These are phyloP conservation scores for Trichoderma sp. DNA, from an alignment of 2,329 filamentous ascomycete species.

Conservation along the genomic window DNA sequence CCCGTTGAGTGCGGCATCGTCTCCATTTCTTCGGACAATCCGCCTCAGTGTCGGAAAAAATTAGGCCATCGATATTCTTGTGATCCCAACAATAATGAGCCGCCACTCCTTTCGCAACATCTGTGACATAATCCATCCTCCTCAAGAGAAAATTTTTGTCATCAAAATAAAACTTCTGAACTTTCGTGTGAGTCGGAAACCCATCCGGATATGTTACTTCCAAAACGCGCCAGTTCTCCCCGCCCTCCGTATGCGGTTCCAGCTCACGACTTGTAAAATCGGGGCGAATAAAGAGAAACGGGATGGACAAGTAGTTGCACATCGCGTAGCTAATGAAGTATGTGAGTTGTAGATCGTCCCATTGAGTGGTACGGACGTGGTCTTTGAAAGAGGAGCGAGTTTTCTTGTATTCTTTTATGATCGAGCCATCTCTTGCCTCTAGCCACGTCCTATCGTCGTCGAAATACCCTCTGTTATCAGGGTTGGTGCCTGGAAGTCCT, in stretches of 20 bases:
- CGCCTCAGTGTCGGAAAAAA: neutral
- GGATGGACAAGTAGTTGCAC: neutral
- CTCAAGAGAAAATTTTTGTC: neutral
- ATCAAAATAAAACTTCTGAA: neutral
- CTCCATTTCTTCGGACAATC: neutral
- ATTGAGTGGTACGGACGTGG: neutral
- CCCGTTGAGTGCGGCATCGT: neutral
- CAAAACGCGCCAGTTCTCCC: neutral
- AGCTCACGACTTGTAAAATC: neutral
- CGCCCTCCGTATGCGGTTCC: neutral
- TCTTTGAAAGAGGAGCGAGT: neutral
- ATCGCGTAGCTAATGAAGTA: neutral
- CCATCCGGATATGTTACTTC: neutral
- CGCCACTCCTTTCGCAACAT: neutral
- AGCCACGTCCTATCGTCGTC: neutral
- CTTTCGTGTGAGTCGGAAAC: neutral
- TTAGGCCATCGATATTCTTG: neutral
- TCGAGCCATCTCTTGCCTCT: neutral
- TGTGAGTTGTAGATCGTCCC: neutral
- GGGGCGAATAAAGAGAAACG: neutral
- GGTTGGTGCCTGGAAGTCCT: neutral
- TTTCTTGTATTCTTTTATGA: neutral
- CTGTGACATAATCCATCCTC: neutral
- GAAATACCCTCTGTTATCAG: neutral
- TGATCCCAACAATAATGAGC: neutral